These are phyloP conservation scores for Salix udensis DNA, from an alignment of 345 rosid genomes.

Conservation along the genomic window DNA sequence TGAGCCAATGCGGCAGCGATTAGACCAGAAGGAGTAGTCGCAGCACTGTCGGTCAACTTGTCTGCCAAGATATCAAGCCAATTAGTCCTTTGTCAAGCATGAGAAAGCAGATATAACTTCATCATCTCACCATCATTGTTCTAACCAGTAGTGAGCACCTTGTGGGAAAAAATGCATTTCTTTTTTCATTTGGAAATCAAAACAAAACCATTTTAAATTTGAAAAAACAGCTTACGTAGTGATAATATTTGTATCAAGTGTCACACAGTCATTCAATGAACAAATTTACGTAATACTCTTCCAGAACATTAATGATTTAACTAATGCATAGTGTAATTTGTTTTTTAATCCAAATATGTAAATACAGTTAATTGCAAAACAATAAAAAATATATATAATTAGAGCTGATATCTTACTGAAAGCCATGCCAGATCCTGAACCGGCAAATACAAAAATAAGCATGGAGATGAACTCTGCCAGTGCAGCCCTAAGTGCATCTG, in stretches of 20 bases:
- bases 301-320: background rate
- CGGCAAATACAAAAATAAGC: constrained; percentile 81
- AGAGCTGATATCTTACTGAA: constrained; percentile 38
- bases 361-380: background rate
- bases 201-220: background rate
- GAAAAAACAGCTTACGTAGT: too few species aligned
- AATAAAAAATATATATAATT: background rate
- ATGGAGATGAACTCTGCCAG: constrained; percentile 68
- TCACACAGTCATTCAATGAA: background rate
- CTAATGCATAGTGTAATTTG: background rate
- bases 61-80: constrained; percentile 13
- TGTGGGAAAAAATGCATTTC: background rate
- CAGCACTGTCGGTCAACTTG: constrained; percentile 29
- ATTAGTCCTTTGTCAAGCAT: background rate
- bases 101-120: too few species aligned
- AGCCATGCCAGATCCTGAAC: constrained; percentile 90
- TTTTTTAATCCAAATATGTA: background rate
- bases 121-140: background rate
- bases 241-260: background rate
- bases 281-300: background rate
- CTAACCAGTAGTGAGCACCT: background rate
- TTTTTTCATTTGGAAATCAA: too few species aligned
- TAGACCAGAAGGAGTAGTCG: constrained; percentile 22
- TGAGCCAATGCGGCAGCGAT: constrained; percentile 22
- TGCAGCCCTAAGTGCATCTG: constrained; percentile 63